phyloP scores from a whole-genome alignment of 805 yeast genomes.

The Candida anglica region DNA sequence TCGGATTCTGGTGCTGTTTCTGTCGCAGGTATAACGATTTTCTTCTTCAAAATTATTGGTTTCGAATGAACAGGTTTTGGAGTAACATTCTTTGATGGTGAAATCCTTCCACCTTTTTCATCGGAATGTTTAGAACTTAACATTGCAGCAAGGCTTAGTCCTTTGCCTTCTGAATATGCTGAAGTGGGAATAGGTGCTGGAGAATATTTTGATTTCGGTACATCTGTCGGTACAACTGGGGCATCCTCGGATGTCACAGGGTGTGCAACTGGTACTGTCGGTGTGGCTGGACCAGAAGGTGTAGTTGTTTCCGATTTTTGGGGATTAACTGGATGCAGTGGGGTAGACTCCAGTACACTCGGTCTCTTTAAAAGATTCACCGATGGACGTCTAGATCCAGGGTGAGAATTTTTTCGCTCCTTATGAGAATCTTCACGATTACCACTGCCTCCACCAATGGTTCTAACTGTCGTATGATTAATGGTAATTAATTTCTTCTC shows the following conservation, averaged over 20 bases:
- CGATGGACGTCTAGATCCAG: too few species aligned
- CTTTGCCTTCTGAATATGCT: constrained; percentile 15
- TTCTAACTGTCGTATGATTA: constrained; percentile 30
- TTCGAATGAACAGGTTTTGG: constrained; percentile 23
- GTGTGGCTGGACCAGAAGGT: neutral
- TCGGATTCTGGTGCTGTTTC: neutral
- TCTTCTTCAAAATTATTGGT: constrained; percentile 39
- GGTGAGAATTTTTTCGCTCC: too few species aligned
- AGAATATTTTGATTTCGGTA: constrained; percentile 4
- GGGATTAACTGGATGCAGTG: neutral
- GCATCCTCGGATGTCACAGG: constrained; percentile 1
- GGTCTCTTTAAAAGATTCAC: too few species aligned
- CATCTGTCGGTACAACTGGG: neutral
- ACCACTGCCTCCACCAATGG: too few species aligned
- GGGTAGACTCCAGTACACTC: too few species aligned
- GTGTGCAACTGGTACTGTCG: neutral
- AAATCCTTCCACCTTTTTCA: constrained; percentile 12
- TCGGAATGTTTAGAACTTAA: constrained; percentile 22
- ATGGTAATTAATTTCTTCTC: constrained; percentile 37
- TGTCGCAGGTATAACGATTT: constrained; percentile 5
- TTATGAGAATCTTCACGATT: too few species aligned
- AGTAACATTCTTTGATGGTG: constrained; percentile 11
- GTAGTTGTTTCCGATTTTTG: neutral
- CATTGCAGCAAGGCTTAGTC: constrained; percentile 36
- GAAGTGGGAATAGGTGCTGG: constrained; percentile 18